Percentiles rank a stretch among this genome's conserved stretches.
phyloP scores from a whole-genome alignment of 208 protist species.

The Crithidia thermophila region DNA sequence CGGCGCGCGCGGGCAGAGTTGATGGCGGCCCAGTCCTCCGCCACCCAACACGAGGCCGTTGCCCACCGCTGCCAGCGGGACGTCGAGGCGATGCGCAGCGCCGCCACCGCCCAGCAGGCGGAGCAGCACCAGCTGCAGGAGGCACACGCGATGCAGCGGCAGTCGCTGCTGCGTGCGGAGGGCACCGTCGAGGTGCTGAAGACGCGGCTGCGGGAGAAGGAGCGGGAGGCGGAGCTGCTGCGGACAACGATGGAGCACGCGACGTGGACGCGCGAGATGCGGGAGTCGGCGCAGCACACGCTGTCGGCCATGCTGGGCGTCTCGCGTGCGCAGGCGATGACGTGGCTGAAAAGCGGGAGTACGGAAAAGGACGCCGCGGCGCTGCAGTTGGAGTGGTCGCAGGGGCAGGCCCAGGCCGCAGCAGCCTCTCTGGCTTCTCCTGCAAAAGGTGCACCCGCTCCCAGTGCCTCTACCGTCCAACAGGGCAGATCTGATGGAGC shows the following conservation, averaged over 20 bases:
- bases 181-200: slow-evolving; percentile 28
- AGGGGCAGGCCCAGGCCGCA: too few species aligned
- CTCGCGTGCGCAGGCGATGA: slow-evolving; percentile 13
- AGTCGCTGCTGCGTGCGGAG: slow-evolving; percentile 34
- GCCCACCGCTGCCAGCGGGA: slow-evolving; percentile 36
- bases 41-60: slow-evolving; percentile 31
- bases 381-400: slow-evolving; percentile 27
- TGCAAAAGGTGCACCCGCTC: background rate
- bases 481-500: too few species aligned
- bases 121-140: slow-evolving; percentile 31
- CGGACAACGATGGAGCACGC: slow-evolving; percentile 47
- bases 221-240: slow-evolving; percentile 58
- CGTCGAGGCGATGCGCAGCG: slow-evolving; percentile 18
- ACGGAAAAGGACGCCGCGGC: background rate
- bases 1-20: slow-evolving; percentile 27
- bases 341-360: background rate
- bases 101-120: slow-evolving; percentile 27
- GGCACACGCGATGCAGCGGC: slow-evolving; percentile 15
- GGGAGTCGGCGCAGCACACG: slow-evolving; percentile 19
- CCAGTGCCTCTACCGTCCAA: too few species aligned
- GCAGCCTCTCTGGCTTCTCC: background rate
- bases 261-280: slow-evolving; percentile 35
- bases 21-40: slow-evolving; percentile 22
- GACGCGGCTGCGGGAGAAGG: slow-evolving; percentile 35
- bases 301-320: slow-evolving; percentile 25